A percentile compares a stretch with the other conserved stretches of the same genome.
phyloP scores from a whole-genome alignment of 768 basidiomycete species.

The Lyophyllum shimeji region DNA sequence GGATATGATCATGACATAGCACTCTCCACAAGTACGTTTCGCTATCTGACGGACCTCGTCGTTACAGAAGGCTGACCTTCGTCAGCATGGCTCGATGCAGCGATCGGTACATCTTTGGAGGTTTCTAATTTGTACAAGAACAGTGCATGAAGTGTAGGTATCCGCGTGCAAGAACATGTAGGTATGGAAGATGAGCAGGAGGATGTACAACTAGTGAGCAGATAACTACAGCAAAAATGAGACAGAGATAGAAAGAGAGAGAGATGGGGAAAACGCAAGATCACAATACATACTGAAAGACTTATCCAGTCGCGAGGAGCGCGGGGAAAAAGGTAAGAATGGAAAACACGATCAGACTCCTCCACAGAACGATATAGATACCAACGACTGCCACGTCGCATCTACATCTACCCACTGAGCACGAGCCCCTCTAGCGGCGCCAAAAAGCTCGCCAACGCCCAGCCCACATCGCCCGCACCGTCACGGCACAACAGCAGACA shows the following conservation, averaged over 20 bases:
- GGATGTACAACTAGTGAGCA: background rate
- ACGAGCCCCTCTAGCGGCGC: conserved; percentile 45
- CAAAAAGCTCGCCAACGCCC: conserved; percentile 83
- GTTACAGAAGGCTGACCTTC: background rate
- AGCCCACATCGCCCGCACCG: conserved; percentile 56
- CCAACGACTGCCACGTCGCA: background rate
- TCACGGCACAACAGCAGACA: conserved; percentile 75
- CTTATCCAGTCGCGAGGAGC: background rate
- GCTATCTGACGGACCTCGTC: background rate
- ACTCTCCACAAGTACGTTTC: too few species aligned
- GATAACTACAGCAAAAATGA: background rate
- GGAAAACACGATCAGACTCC: too few species aligned
- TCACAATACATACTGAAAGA: background rate
- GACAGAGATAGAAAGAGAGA: background rate
- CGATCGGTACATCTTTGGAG: background rate
- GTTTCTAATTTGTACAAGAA: conserved; percentile 1
- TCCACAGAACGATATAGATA: background rate
- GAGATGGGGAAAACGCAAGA: background rate
- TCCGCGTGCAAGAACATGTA: background rate
- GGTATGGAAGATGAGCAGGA: background rate
- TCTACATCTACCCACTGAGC: background rate
- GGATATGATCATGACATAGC: too few species aligned
- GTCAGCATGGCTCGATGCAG: too few species aligned
- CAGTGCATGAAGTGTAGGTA: background rate
- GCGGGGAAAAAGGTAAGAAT: background rate